Conservation (phyloP, 345 rosid genomes). For the Punica granatum region DNA sequence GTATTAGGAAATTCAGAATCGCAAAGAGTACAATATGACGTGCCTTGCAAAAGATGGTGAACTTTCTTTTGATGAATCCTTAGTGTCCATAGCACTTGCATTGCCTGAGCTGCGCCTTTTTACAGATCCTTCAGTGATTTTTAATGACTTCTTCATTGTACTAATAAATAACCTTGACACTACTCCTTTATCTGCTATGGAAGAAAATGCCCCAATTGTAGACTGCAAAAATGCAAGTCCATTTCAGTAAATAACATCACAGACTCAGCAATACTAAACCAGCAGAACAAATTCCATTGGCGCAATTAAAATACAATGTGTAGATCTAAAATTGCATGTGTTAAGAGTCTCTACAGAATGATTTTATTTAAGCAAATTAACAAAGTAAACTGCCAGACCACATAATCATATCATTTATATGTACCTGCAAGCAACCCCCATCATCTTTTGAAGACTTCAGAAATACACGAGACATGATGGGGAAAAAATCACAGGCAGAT, state of each 20-base stretch:
- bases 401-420: not conserved
- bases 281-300: conserved; percentile 2
- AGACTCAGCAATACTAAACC: not conserved
- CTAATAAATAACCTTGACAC: conserved; percentile 39
- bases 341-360: not conserved
- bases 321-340: not conserved
- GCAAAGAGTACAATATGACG: not conserved
- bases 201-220: conserved; percentile 63
- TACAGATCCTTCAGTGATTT: conserved; percentile 51
- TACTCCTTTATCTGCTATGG: conserved; percentile 62
- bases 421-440: conserved; percentile 90
- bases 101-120: conserved; percentile 32
- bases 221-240: conserved; percentile 45
- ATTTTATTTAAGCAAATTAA: not conserved
- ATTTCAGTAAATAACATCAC: not conserved
- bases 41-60: conserved; percentile 50
- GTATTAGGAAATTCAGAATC: not conserved
- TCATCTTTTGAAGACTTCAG: conserved; percentile 69
- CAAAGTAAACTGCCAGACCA: not conserved
- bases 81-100: conserved; percentile 44
- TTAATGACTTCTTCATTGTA: conserved; percentile 69
- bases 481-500: conserved; percentile 55
- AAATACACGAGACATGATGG: conserved; percentile 53
- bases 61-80: conserved; percentile 33
- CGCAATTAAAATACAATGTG: not conserved